Evolutionary conservation across 176 grass and related monocot species (phyloP).

Genomic region (Aegilops speltoides): DNA sequence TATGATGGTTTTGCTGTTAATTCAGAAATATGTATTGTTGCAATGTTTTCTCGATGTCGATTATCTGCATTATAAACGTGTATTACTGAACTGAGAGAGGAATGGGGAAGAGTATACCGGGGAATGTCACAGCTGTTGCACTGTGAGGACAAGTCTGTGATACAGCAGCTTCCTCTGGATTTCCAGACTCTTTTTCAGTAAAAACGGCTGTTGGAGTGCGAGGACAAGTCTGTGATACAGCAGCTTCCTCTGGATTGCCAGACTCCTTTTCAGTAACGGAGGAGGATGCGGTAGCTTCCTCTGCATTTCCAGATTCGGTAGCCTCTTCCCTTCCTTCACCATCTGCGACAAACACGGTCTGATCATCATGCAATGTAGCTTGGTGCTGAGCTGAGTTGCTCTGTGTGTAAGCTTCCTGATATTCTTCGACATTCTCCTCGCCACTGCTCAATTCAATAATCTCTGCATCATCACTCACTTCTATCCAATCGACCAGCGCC

Average conservation of each 20-base stretch:
- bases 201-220: background rate
- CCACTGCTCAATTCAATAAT: background rate
- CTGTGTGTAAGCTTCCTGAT: background rate
- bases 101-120: background rate
- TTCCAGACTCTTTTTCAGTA: background rate
- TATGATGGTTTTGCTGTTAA: background rate
- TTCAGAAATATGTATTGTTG: background rate
- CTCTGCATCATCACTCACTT: background rate
- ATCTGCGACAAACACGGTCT: background rate
- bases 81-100: background rate
- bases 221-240: background rate
- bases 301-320: background rate
- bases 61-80: background rate
- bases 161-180: background rate
- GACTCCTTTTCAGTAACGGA: background rate
- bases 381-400: background rate
- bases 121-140: background rate
- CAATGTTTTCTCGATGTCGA: background rate
- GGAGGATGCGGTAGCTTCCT: conserved; percentile 5
- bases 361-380: background rate
- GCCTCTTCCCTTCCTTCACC: background rate
- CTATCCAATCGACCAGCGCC: background rate
- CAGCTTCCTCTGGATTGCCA: background rate
- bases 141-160: background rate
- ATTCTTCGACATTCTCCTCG: background rate